These are phyloP conservation scores for Phytopythium delawarense DNA, from an alignment of 352 stramenopile genomes.

Conservation along the genomic window DNA sequence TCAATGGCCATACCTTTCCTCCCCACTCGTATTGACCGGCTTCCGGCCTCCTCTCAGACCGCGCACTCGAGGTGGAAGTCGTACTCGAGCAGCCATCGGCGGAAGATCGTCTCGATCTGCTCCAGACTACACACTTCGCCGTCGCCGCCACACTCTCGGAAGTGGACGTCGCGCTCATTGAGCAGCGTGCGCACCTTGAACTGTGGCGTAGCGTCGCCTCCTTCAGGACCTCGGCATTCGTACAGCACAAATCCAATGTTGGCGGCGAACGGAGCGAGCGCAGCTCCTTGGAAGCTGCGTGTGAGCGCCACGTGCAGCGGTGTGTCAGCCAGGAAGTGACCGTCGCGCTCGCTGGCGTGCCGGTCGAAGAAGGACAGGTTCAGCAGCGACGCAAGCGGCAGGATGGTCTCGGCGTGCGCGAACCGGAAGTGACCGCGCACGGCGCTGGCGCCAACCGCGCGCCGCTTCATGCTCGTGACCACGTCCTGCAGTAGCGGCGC, in stretches of 20 bases:
- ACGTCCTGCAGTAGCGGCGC: constrained; percentile 67
- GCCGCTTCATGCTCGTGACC: constrained; percentile 45
- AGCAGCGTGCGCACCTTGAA: constrained; percentile 58
- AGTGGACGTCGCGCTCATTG: constrained; percentile 58
- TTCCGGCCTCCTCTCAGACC: constrained; percentile 1
- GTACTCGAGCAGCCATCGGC: constrained; percentile 66
- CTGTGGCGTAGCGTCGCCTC: neutral
- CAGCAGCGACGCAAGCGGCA: constrained; percentile 68
- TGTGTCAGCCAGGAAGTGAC: constrained; percentile 57
- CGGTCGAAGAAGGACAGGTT: constrained; percentile 71
- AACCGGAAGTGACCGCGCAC: constrained; percentile 78
- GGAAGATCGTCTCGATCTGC: constrained; percentile 51
- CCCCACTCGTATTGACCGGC: neutral
- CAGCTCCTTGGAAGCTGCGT: constrained; percentile 54
- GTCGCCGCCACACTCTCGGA: constrained; percentile 36
- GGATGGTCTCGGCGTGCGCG: constrained; percentile 79
- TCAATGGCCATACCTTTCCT: constrained; percentile 4
- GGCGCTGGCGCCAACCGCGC: constrained; percentile 24
- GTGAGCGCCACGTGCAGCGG: constrained; percentile 40
- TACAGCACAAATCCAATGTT: constrained; percentile 86
- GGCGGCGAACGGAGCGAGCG: constrained; percentile 63
- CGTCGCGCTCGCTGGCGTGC: constrained; percentile 43
- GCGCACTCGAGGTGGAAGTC: constrained; percentile 52
- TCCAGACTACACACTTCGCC: constrained; percentile 47
- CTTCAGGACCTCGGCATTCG: constrained; percentile 26